Base-by-base conservation (phyloP, 1,284 basidiomycete species). In the Trametes polyzona region DNA sequence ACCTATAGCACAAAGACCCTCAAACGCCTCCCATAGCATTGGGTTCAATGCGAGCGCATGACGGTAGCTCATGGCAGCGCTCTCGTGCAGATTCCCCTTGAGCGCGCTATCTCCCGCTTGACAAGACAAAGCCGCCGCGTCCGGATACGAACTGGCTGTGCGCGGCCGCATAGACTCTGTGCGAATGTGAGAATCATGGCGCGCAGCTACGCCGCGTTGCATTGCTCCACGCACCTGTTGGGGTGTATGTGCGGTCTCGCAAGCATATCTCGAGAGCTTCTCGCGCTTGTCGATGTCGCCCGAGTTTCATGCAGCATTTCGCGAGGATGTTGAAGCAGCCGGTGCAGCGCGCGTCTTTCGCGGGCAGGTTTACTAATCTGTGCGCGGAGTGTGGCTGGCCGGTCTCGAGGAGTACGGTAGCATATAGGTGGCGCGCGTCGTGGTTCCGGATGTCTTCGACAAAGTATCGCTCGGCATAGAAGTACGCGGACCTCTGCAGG, bases 1-100 rank as follows among this genome's bases (percentile, higher is more conserved):
- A 93, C 95, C 95, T 36, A 93, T 76, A 48, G 84, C 76, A 71
- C 95, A 97, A 26, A 98, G 74, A 0, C 92, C 94, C 63, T 93
- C 91, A 69, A 96, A 93, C 0, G 95, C 95, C 72, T 98, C 95
- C 95, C 95, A 97, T 44, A 95, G 74, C 74, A 93, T 85, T 21
- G 92, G 91, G 71, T 95, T 88, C 44, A 89, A 73, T 14, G 75
- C 71, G 53, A 97, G 78, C 12, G 93, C 92, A 57, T 86, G 81
- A 33, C 81, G 79, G 70, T 92, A 96, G 68, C 87, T 88, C 50
- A 76, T 71, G 26, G 82, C 78, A 14, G 95, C 95, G 61, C 83
- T 81, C 52, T 89, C 87, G 2, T 81, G 81, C 55, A 90, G 78
- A 70, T 92, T 92, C 43, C 88, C 90, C 72, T 87, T 89, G 68